Percentiles rank a stretch among this genome's conserved stretches.
Evolutionary conservation across 1,284 basidiomycete genomes (phyloP).

Genomic region (Malassezia furfur): DNA sequence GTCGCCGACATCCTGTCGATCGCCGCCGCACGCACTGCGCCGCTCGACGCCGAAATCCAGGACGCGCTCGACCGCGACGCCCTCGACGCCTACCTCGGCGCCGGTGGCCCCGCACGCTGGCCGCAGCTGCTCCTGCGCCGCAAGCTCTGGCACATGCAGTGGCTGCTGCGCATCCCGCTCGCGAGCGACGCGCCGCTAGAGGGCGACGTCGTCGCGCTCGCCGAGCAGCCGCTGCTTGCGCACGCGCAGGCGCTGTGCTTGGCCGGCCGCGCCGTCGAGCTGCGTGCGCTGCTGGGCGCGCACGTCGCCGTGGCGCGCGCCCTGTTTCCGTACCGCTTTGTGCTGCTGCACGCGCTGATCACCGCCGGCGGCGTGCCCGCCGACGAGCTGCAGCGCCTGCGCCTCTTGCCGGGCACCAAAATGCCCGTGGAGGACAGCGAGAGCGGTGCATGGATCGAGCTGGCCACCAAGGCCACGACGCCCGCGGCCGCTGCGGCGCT

Average conservation of each 20-base stretch:
- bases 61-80: background rate
- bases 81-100: background rate
- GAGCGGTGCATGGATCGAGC: conserved; percentile 17
- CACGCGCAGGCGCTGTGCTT: conserved; percentile 11
- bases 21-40: conserved; percentile 3
- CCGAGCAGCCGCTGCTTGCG: conserved; percentile 10
- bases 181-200: background rate
- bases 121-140: conserved; percentile 11
- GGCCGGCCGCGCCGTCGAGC: conserved; percentile 12
- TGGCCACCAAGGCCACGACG: conserved; percentile 2
- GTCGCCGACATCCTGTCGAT: conserved; percentile 1
- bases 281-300: conserved; percentile 14
- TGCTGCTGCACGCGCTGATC: conserved; percentile 11
- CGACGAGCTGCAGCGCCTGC: conserved; percentile 4
- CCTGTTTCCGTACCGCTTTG: conserved; percentile 15
- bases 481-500: background rate
- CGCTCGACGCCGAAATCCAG: conserved; percentile 12
- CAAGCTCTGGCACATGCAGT: conserved; percentile 18
- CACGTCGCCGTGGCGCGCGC: conserved; percentile 11
- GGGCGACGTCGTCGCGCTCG: conserved; percentile 2
- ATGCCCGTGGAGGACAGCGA: conserved; percentile 17
- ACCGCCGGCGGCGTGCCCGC: conserved; percentile 12
- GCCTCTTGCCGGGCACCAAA: conserved; percentile 15
- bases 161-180: conserved; percentile 16
- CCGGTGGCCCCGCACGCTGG: background rate